A percentile compares a stretch with the other conserved stretches of the same genome.
Evolutionary conservation across 1,139 yeast genomes (phyloP).

Genomic region (Yamadazyma buinensis): DNA sequence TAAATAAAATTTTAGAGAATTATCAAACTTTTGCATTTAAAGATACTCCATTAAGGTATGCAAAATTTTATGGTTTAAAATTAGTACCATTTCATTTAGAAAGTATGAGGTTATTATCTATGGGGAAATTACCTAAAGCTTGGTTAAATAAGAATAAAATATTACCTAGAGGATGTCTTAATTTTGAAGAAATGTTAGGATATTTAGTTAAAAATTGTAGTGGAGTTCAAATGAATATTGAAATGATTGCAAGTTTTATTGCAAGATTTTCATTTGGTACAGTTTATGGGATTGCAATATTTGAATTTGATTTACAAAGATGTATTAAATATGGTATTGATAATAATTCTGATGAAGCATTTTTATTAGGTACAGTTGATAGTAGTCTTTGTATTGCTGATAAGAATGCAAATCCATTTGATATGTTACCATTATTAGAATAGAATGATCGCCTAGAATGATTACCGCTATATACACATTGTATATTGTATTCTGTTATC

Average conservation of each 20-base stretch:
- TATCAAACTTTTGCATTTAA: slow-evolving; percentile 1
- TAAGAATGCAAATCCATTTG: slow-evolving; percentile 1
- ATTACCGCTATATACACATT: too few relatives aligned
- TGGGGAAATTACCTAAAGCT: slow-evolving; percentile 5
- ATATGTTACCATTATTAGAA: too few relatives aligned
- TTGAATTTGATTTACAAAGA: slow-evolving; percentile 7
- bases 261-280: slow-evolving; percentile 7
- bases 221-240: slow-evolving; percentile 2
- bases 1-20: slow-evolving; percentile 5
- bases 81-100: slow-evolving; percentile 7
- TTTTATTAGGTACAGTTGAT: slow-evolving; percentile 7
- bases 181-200: slow-evolving; percentile 6
- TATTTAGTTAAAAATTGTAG: slow-evolving; percentile 2
- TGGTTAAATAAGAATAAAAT: slow-evolving; percentile 5
- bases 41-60: slow-evolving; percentile 7
- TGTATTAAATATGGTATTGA: slow-evolving; percentile 5
- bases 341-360: slow-evolving; percentile 7
- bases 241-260: slow-evolving; percentile 5
- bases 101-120: slow-evolving; percentile 2
- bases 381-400: slow-evolving; percentile 10
- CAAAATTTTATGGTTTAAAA: slow-evolving; percentile 7
- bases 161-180: slow-evolving; percentile 9
- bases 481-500: too few relatives aligned
- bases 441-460: too few relatives aligned
- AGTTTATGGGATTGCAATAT: slow-evolving; percentile 6